These are phyloP conservation scores for Cystobasidium ongulense DNA, from an alignment of 768 basidiomycete genomes.

Conservation along the genomic window DNA sequence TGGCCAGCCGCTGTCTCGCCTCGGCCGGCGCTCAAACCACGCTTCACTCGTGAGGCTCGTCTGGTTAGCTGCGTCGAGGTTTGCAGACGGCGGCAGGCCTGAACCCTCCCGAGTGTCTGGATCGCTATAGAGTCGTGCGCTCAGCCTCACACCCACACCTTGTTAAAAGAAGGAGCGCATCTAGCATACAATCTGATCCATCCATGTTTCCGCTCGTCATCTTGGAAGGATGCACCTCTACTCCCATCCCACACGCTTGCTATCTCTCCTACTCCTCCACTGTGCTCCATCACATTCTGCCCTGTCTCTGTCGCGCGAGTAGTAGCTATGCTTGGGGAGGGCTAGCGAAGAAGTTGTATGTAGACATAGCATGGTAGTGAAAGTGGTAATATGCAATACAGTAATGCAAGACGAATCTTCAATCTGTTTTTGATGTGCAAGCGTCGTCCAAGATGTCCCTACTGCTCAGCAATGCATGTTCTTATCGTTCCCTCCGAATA, in stretches of 20 bases:
- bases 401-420: too few species aligned
- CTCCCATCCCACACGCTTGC: neutral
- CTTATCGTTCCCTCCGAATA: too few species aligned
- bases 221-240: constrained; percentile 1
- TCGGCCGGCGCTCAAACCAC: neutral
- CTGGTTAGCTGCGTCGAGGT: neutral
- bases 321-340: too few species aligned
- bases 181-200: constrained; percentile 26
- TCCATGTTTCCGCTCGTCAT: neutral
- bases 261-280: neutral
- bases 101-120: neutral
- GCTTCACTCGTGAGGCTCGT: neutral
- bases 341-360: too few species aligned
- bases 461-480: too few species aligned
- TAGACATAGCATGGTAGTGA: too few species aligned
- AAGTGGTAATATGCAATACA: too few species aligned
- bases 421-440: too few species aligned
- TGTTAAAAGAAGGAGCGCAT: constrained; percentile 26
- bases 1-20: neutral
- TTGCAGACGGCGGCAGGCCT: neutral
- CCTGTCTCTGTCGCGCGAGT: too few species aligned
- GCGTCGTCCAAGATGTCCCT: too few species aligned
- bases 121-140: constrained; percentile 14
- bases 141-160: constrained; percentile 30
- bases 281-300: neutral